Percentiles rank a stretch among this genome's conserved stretches.
These are phyloP conservation scores for Xerocomus nothofagi DNA, from an alignment of 1,284 basidiomycete genomes.

Conservation along the genomic window DNA sequence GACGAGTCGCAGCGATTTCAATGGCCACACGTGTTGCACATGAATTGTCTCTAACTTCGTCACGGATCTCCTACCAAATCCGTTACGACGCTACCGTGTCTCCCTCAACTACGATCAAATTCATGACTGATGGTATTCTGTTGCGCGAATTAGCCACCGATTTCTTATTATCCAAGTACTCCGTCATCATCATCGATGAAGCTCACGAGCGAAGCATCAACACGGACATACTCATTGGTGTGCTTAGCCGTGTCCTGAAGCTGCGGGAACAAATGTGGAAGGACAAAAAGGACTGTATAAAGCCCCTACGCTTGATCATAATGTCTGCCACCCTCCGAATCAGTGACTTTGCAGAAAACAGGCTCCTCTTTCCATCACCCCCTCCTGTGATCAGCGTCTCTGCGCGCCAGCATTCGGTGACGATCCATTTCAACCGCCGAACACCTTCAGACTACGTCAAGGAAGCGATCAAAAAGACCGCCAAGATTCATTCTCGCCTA, in stretches of 20 bases:
- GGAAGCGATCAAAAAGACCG: constrained; percentile 88
- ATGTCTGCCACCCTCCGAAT: constrained; percentile 99
- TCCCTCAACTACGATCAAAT: constrained; percentile 90
- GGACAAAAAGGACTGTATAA: constrained; percentile 48
- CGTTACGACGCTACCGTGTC: constrained; percentile 95
- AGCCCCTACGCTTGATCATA: constrained; percentile 92
- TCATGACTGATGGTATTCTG: constrained; percentile 99
- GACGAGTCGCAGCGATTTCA: constrained; percentile 95
- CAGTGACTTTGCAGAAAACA: constrained; percentile 90
- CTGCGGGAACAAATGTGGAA: constrained; percentile 89
- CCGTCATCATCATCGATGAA: constrained; percentile 95
- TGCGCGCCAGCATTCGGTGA: constrained; percentile 94
- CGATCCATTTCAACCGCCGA: constrained; percentile 88
- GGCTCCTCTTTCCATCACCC: constrained; percentile 74
- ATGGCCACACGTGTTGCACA: constrained; percentile 91
- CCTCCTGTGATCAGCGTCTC: constrained; percentile 91
- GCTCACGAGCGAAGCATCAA: constrained; percentile 98
- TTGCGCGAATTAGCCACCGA: constrained; percentile 91
- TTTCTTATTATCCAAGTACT: constrained; percentile 89
- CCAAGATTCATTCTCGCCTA: constrained; percentile 90
- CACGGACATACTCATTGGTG: constrained; percentile 96
- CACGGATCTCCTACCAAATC: constrained; percentile 92
- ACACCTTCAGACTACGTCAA: constrained; percentile 88
- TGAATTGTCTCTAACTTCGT: constrained; percentile 81
- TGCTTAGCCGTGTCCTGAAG: constrained; percentile 88